These are phyloP conservation scores for Cyclotella kingstonii DNA, from an alignment of 108 stramenopile genomes.

Conservation along the genomic window DNA sequence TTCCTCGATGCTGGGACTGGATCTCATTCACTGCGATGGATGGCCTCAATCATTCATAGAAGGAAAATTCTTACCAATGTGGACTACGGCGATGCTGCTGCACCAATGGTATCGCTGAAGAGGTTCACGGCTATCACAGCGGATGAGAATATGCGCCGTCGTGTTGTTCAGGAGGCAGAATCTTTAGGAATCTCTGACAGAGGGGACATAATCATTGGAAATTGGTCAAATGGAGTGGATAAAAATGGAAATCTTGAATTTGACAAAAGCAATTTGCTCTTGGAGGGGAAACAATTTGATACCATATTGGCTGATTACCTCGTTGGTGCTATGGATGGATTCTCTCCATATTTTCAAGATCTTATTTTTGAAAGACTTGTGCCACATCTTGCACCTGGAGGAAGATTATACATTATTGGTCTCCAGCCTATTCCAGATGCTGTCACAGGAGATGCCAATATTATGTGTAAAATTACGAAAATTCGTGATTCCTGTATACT, in stretches of 20 bases:
- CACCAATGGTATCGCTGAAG: conserved; percentile 49
- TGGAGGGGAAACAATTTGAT: conserved; percentile 50
- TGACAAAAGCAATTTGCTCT: conserved; percentile 6
- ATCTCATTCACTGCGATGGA: conserved; percentile 90
- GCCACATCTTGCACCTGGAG: conserved; percentile 80
- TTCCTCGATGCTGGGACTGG: conserved; percentile 95
- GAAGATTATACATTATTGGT: conserved; percentile 89
- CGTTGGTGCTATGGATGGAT: conserved; percentile 96
- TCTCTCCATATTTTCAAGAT: conserved; percentile 93
- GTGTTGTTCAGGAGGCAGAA: conserved; percentile 64
- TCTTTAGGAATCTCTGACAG: conserved; percentile 48
- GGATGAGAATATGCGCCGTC: conserved; percentile 71
- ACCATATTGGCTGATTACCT: conserved; percentile 94
- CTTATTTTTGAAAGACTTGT: conserved; percentile 77
- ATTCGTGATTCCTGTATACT: conserved; percentile 93
- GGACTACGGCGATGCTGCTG: conserved; percentile 18
- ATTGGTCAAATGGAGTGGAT: conserved; percentile 65
- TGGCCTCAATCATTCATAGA: conserved; percentile 65
- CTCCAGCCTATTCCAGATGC: conserved; percentile 90
- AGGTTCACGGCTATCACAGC: conserved; percentile 81
- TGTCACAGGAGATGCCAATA: conserved; percentile 57
- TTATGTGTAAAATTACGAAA: conserved; percentile 85
- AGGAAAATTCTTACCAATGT: conserved; percentile 29
- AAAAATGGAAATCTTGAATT: conserved; percentile 15
- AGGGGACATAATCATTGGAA: conserved; percentile 84